These are phyloP conservation scores for Pleurotus platypus DNA, from an alignment of 768 basidiomycete species.

Conservation along the genomic window DNA sequence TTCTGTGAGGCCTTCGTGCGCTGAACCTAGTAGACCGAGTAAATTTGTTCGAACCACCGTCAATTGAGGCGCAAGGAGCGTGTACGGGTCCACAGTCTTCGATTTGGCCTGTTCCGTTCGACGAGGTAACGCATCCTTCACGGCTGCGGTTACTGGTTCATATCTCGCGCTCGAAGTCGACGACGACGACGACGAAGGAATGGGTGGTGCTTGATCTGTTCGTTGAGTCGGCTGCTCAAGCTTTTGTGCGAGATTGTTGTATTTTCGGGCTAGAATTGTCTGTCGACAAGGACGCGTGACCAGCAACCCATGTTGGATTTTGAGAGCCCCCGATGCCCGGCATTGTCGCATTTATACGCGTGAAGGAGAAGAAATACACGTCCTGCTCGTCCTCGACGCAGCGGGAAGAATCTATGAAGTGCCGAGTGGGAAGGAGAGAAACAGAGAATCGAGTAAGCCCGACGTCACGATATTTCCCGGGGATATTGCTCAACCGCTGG, in stretches of 20 bases:
- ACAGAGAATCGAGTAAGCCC: neutral
- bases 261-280: constrained; percentile 22
- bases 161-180: constrained; percentile 6
- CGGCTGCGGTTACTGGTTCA: neutral
- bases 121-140: constrained; percentile 18
- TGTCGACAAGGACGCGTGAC: constrained; percentile 6
- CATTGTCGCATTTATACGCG: constrained; percentile 7
- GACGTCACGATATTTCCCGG: constrained; percentile 9
- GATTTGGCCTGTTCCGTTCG: neutral
- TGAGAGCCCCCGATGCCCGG: constrained; percentile 2
- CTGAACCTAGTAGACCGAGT: constrained; percentile 76
- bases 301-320: constrained; percentile 3
- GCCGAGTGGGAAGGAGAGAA: neutral
- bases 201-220: constrained; percentile 21
- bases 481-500: neutral
- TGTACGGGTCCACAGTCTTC: constrained; percentile 52
- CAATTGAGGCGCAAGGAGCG: constrained; percentile 72
- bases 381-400: constrained; percentile 6
- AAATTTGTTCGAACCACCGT: constrained; percentile 66
- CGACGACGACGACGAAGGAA: constrained; percentile 7
- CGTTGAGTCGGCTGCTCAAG: constrained; percentile 23
- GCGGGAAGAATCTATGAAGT: neutral
- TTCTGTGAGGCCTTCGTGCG: constrained; percentile 83
- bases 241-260: constrained; percentile 40
- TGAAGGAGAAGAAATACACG: neutral